Evolutionary conservation across 306 rosid species (phyloP).

Genomic region (Rosa persica): DNA sequence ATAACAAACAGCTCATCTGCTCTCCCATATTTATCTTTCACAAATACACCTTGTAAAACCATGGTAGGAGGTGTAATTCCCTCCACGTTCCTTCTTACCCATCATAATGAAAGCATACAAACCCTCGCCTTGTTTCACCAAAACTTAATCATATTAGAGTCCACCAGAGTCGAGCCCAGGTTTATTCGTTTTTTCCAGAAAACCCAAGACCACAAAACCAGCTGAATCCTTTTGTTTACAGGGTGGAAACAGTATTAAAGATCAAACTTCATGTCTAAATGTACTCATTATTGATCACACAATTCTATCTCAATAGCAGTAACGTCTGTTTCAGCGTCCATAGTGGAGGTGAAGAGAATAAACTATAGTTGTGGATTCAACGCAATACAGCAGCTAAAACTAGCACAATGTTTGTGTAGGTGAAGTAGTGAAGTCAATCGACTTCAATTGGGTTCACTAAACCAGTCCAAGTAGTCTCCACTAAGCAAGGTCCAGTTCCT

Average conservation of each 20-base stretch:
- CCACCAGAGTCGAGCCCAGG: conserved; percentile 37
- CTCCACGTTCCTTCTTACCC: conserved; percentile 30
- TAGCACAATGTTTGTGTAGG: not conserved
- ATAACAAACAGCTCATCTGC: conserved; percentile 39
- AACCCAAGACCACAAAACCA: conserved; percentile 39
- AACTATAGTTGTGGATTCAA: not conserved
- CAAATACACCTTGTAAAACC: not conserved
- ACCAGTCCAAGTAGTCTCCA: conserved; percentile 38
- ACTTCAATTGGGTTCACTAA: conserved; percentile 37
- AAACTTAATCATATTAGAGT: conserved; percentile 45
- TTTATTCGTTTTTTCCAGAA: conserved; percentile 49
- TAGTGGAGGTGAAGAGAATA: not conserved
- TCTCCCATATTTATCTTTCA: not conserved
- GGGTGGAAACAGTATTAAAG: conserved; percentile 55
- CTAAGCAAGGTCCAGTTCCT: conserved; percentile 29
- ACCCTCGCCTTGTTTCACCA: conserved; percentile 36
- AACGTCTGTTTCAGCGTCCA: not conserved
- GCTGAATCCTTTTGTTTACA: conserved; percentile 41
- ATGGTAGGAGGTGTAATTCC: not conserved
- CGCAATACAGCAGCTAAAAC: not conserved
- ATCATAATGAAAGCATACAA: not conserved
- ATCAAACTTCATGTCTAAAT: conserved; percentile 46
- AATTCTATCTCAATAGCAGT: conserved; percentile 50
- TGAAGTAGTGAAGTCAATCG: not conserved
- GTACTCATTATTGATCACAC: conserved; percentile 40